Evolutionary conservation across 2,329 filamentous ascomycete species (phyloP), one percentile per base, ranked within the genome.

Genomic region (Aspergillus pseudonomiae): DNA sequence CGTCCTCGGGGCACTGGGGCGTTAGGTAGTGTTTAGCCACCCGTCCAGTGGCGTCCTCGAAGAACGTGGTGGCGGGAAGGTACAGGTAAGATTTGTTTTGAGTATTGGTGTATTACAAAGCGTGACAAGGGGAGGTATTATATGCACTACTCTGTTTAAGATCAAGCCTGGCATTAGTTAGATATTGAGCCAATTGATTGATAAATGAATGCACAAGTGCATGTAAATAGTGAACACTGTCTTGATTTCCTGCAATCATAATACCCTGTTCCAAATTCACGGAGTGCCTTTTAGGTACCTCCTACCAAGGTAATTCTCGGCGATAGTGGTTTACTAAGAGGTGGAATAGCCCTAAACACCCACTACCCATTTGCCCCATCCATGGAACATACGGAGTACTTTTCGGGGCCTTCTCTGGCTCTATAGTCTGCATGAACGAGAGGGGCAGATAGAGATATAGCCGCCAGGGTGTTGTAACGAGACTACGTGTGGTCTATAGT

Each of bases 31-130:
- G 16, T 39, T 55, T 39, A 60, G 56, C 60, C 41, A 62, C 55
- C 59, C 55, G 59, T 32, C 57, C 50, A 61, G 59, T 64, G 62
- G 63, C 60, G 60, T 46, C 45, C 45, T 3, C n/a, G 60, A 28
- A 52, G 60, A 62, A 64, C 63, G 63, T 64, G 62, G 45, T 59
- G 46, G 59, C 21, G 54, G 30, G 57, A 43, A 19, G 45, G 12
- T 48, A 48, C 21, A 16, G 21, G 21, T 48, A 24, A 43, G 36
- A 24, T 56, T 43, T 16, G 48, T 60, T 48, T 45, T 46, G 24
- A 24, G 34, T 61, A 61, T 43, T 46, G n/a, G 59, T 36, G 52
- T 36, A 56, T 56, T 61, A 61, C 59, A 24, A 5, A 36, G 59
- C 12, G 41, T 39, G 28, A 56, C 57, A 43, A 50, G 30, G 52